These are phyloP conservation scores for Pterulicium gracile DNA, from an alignment of 1,284 basidiomycete species.

Conservation along the genomic window DNA sequence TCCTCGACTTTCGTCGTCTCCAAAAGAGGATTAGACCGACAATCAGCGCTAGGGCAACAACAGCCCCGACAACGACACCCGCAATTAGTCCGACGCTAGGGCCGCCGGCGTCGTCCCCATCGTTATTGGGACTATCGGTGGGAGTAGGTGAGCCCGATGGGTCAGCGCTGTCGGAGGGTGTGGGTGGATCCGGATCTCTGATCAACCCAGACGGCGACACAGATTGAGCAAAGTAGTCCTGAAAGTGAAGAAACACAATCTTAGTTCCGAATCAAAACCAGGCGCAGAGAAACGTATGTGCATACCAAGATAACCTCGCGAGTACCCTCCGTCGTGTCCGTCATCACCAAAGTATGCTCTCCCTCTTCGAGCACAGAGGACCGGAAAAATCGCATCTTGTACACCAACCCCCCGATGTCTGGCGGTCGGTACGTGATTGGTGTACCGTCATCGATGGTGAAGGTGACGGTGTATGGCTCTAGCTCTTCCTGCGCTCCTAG, in stretches of 20 bases:
- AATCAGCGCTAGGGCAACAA: not conserved
- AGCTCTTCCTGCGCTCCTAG: not conserved
- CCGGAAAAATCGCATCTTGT: not conserved
- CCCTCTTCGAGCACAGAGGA: not conserved
- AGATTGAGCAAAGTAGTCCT: too few relatives aligned
- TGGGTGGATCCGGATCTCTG: not conserved
- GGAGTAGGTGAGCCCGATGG: not conserved
- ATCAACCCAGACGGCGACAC: not conserved
- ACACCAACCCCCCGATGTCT: not conserved
- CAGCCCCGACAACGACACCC: not conserved
- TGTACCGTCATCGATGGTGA: not conserved
- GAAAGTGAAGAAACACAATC: not conserved
- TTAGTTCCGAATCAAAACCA: not conserved
- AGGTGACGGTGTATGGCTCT: not conserved
- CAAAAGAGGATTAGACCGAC: not conserved
- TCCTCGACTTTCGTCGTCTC: too few relatives aligned
- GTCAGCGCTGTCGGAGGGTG: not conserved
- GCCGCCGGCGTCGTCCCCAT: too few relatives aligned
- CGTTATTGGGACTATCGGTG: not conserved
- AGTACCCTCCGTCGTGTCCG: not conserved
- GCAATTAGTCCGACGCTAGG: too few relatives aligned
- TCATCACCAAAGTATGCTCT: not conserved
- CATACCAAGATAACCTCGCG: not conserved
- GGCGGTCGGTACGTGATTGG: not conserved
- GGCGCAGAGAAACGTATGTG: not conserved